Evolutionary conservation across 805 yeast genomes (phyloP).

Genomic region (Suhomyces xylopsoci): DNA sequence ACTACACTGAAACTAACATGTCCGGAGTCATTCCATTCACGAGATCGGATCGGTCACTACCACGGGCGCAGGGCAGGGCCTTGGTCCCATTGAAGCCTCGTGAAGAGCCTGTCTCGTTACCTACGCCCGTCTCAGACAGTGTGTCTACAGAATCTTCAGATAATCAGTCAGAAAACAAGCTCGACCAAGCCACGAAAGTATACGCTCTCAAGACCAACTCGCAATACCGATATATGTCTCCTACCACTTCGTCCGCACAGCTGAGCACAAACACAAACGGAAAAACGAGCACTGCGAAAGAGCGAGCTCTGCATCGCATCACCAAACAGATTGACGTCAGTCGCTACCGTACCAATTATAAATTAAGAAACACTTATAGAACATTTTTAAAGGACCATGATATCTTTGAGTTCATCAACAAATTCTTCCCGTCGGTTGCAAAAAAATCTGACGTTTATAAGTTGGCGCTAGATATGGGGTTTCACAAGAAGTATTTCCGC

Average conservation of each 20-base stretch:
- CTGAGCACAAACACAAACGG: neutral
- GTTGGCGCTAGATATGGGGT: conserved; percentile 18
- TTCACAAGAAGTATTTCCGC: conserved; percentile 5
- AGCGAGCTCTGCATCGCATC: neutral
- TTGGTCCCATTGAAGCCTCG: neutral
- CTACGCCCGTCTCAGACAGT: neutral
- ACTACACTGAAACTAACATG: neutral
- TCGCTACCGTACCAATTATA: conserved; percentile 2
- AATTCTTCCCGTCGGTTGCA: conserved; percentile 11
- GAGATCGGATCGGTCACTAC: neutral
- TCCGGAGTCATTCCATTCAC: neutral
- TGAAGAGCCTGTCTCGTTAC: neutral
- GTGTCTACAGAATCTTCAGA: neutral
- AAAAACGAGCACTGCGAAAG: neutral
- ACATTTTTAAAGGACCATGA: conserved; percentile 11
- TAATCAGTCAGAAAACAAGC: neutral
- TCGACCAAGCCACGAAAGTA: neutral
- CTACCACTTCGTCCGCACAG: neutral
- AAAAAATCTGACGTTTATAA: conserved; percentile 13
- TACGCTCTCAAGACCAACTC: neutral
- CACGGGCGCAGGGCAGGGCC: too few species aligned
- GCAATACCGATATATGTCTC: neutral
- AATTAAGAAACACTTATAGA: conserved; percentile 9
- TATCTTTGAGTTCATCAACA: conserved; percentile 11
- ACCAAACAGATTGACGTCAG: neutral